Evolutionary conservation across 257 asterid species (phyloP).

Genomic region (Solanum ahanhuiri): DNA sequence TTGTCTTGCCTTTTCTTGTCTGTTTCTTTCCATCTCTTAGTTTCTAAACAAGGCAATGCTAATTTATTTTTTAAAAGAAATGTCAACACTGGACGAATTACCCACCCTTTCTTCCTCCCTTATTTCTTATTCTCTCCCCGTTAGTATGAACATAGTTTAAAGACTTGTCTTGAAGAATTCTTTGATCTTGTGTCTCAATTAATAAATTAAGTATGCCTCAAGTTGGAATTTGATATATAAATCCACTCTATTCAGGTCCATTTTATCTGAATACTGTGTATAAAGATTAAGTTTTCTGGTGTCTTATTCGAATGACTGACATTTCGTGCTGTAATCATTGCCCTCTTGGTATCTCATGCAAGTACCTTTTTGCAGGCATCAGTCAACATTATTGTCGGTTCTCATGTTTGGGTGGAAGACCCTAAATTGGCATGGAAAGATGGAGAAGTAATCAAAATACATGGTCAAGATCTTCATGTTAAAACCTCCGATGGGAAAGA

Average conservation of each 20-base stretch:
- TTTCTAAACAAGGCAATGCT: not conserved
- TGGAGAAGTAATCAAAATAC: slow-evolving; percentile 75
- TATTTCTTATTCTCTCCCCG: not conserved
- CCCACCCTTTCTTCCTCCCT: not conserved
- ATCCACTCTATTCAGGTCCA: not conserved
- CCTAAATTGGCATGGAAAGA: slow-evolving; percentile 87
- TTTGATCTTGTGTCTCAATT: not conserved
- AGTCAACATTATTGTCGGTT: slow-evolving; percentile 80
- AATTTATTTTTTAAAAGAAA: not conserved
- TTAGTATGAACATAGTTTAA: not conserved
- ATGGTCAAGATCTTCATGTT: slow-evolving; percentile 84
- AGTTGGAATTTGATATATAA: not conserved
- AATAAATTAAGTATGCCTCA: not conserved
- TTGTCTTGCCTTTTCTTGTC: not conserved
- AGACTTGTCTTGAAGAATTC: not conserved
- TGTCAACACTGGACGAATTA: not conserved
- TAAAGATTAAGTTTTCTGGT: not conserved
- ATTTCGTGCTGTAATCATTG: not conserved
- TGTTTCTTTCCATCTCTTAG: not conserved
- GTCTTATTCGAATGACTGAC: not conserved
- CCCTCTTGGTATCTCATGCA: slow-evolving; percentile 6
- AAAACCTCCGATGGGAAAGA: slow-evolving; percentile 63
- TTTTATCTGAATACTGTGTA: not conserved
- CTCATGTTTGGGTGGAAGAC: slow-evolving; percentile 98
- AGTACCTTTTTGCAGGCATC: slow-evolving; percentile 58